Evolutionary conservation across 768 basidiomycete genomes (phyloP).

Genomic region (Xerocomus spinulosus): DNA sequence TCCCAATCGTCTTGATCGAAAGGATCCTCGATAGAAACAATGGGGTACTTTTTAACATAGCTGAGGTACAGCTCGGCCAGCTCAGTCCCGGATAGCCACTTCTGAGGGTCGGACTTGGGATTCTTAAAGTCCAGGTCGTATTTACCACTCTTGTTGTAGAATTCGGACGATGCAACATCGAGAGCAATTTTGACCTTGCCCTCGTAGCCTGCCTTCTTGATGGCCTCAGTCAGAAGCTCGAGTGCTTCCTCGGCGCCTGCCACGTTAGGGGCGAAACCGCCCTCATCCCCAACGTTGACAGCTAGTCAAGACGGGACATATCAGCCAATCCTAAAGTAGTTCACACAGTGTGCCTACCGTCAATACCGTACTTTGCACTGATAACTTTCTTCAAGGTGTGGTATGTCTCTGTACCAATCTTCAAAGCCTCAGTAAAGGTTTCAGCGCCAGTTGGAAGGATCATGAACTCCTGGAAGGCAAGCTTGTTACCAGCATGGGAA

Average conservation of each 20-base stretch:
- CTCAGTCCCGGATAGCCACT: conserved; percentile 90
- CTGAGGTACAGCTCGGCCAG: conserved; percentile 89
- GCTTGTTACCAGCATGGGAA: conserved; percentile 98
- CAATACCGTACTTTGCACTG: conserved; percentile 97
- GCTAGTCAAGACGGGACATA: conserved; percentile 44
- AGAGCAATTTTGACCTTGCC: conserved; percentile 99
- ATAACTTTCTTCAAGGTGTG: conserved; percentile 99
- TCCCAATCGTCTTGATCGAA: conserved; percentile 99
- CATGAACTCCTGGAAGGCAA: conserved; percentile 99
- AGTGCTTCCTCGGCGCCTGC: conserved; percentile 95
- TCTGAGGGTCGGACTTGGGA: conserved; percentile 96
- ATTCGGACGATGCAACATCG: conserved; percentile 98
- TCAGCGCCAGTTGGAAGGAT: conserved; percentile 90
- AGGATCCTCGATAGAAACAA: conserved; percentile 94
- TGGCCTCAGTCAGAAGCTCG: conserved; percentile 91
- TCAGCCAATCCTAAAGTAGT: conserved; percentile 1
- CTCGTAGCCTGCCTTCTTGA: conserved; percentile 96
- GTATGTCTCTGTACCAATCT: conserved; percentile 97
- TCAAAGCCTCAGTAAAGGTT: conserved; percentile 94
- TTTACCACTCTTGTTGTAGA: conserved; percentile 99
- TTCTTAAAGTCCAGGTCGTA: conserved; percentile 99
- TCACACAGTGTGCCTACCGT: conserved; percentile 53
- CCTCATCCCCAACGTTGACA: conserved; percentile 99
- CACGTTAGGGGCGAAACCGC: conserved; percentile 99
- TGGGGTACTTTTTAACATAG: conserved; percentile 91